Evolutionary conservation across 176 grass and related monocot genomes (phyloP), one percentile per base, ranked within the genome.

Genomic region (Stipa capillata): DNA sequence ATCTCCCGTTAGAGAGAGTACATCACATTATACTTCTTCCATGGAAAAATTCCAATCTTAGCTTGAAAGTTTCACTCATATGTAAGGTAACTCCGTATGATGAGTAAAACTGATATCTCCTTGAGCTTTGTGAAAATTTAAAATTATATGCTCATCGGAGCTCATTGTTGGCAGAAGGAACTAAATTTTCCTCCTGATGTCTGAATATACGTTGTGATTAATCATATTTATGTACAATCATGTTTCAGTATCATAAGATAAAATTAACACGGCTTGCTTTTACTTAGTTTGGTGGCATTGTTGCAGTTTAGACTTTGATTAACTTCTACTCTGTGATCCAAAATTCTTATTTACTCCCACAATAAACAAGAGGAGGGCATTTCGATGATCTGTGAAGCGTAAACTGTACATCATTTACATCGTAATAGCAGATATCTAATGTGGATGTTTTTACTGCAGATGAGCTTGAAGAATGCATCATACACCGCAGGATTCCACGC

Each of bases 401-500:
- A 44, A 40, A 41, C n/a, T n/a, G n/a, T n/a, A n/a, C n/a, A n/a
- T n/a, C 4, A 2, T 84, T 7, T 56, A 47, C 1, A 37, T 81
- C 27, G 20, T 39, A 24, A 72, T 17, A 35, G 6, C 42, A 25
- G 9, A 29, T 76, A 28, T n/a, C 45, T 23, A 63, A 65, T 2
- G 18, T 23, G 34, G 34, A 64, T 73, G 33, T 65, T 45, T n/a
- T 64, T 35, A 23, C 52, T 85, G 87, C 93, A 97, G 93, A 89
- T 41, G 82, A 85, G n/a, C 29, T 47, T 97, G 61, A 95, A 95
- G 79, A 99, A 89, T 78, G 41, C 81, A 68, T 82, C 80, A 57
- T 95, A 95, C 58, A 89, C 70, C 2, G 28, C 84, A 25, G 92
- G 92, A 75, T 93, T 89, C 71, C 59, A 87, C 0, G 86, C 92